Percentiles rank a stretch among this genome's conserved stretches.
Evolutionary conservation across 495 filamentous ascomycete genomes (phyloP).

Genomic region (Corynascus novoguineensis): DNA sequence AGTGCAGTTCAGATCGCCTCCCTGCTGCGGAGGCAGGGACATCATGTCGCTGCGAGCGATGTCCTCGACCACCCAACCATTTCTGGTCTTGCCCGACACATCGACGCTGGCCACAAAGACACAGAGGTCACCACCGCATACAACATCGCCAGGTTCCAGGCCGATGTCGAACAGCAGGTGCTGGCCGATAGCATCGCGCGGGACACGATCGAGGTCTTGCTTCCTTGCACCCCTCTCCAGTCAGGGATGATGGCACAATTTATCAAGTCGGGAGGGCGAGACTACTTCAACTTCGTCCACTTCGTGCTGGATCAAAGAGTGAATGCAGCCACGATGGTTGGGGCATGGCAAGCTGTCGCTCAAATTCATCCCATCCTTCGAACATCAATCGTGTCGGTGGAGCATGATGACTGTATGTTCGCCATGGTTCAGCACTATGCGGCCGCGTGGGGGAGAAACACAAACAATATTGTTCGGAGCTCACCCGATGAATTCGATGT

Average conservation of each 20-base stretch:
- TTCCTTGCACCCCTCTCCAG: slow-evolving; percentile 62
- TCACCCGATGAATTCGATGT: slow-evolving; percentile 17
- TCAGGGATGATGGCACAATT: slow-evolving; percentile 59
- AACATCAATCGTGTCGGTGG: slow-evolving; percentile 60
- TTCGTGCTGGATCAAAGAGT: slow-evolving; percentile 35
- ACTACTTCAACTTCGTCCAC: slow-evolving; percentile 59
- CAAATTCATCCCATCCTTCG: slow-evolving; percentile 60
- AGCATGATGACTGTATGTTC: slow-evolving; percentile 53
- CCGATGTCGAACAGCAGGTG: slow-evolving; percentile 26
- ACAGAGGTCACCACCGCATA: slow-evolving; percentile 27
- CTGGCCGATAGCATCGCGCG: not conserved
- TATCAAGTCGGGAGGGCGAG: slow-evolving; percentile 45
- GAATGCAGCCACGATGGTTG: slow-evolving; percentile 28
- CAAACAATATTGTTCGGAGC: not conserved
- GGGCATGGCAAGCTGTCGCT: slow-evolving; percentile 55
- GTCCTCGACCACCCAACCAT: slow-evolving; percentile 60
- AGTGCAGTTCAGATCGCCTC: slow-evolving; percentile 72
- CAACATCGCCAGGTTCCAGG: slow-evolving; percentile 37
- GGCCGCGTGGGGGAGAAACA: not conserved
- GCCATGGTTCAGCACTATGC: slow-evolving; percentile 57
- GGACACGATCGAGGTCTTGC: slow-evolving; percentile 38
- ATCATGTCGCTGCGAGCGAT: slow-evolving; percentile 57
- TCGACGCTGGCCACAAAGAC: not conserved
- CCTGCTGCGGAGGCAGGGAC: slow-evolving; percentile 51
- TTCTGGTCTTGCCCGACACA: slow-evolving; percentile 23